phyloP scores from a whole-genome alignment of 768 basidiomycete genomes.

The Mycena galopus region DNA sequence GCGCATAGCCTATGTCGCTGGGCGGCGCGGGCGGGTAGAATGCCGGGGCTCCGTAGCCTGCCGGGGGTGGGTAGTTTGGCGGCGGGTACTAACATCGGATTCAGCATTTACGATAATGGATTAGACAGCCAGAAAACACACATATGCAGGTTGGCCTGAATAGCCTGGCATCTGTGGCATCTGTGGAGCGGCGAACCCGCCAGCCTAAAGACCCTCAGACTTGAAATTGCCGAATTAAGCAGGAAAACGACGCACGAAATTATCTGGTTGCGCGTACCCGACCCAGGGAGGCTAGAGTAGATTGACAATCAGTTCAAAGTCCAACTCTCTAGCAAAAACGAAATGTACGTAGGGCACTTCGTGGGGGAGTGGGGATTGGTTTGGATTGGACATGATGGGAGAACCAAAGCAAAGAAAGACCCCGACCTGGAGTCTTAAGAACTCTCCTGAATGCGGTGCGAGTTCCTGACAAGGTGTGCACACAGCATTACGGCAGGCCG shows the following conservation, averaged over 20 bases:
- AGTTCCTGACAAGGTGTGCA: too few species aligned
- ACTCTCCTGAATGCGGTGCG: too few species aligned
- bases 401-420: not conserved
- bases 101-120: not conserved
- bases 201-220: not conserved
- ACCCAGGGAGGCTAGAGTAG: not conserved
- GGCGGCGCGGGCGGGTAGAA: not conserved
- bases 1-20: not conserved
- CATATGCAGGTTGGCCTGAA: not conserved
- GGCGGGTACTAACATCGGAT: not conserved
- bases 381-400: not conserved
- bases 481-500: too few species aligned
- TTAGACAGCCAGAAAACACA: not conserved
- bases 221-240: too few species aligned
- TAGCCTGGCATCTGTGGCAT: constrained; percentile 11
- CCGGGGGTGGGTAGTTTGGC: not conserved
- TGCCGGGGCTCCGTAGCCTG: not conserved
- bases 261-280: not conserved
- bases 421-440: too few species aligned
- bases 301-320: not conserved
- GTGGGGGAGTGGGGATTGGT: not conserved
- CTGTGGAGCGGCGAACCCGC: not conserved
- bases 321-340: not conserved
- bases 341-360: not conserved
- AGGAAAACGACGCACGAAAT: not conserved